Percentiles rank a stretch among this genome's conserved stretches.
Conservation (phyloP, 495 filamentous ascomycete genomes). For the Penicillium psychrofluorescens region DNA sequence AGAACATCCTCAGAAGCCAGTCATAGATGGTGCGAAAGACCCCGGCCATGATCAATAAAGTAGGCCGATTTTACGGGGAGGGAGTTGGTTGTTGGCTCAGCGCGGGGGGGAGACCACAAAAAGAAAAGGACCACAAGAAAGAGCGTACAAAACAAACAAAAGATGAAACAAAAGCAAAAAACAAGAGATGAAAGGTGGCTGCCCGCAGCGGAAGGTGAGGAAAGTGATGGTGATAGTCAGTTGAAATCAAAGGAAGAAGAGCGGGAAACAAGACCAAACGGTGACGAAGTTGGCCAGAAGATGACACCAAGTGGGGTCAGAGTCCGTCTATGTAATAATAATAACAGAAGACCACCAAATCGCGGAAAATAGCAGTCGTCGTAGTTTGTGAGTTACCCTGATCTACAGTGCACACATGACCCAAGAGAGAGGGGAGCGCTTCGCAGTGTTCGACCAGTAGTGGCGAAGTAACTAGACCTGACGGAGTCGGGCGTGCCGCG, state of each 20-base stretch:
- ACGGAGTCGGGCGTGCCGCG: too few species aligned
- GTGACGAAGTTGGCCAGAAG: too few species aligned
- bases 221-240: background rate
- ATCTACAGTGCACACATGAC: too few species aligned
- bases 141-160: background rate
- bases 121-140: too few species aligned
- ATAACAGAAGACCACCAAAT: too few species aligned
- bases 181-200: background rate
- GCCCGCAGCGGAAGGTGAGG: slow-evolving; percentile 1
- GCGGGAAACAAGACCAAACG: background rate
- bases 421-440: too few species aligned
- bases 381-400: too few species aligned
- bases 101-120: background rate
- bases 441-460: too few species aligned
- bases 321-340: too few species aligned
- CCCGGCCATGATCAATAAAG: slow-evolving; percentile 57
- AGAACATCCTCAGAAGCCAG: slow-evolving; percentile 96
- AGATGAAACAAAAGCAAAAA: background rate
- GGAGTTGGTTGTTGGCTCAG: background rate
- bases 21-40: slow-evolving; percentile 94
- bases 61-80: background rate
- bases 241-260: slow-evolving; percentile 3
- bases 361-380: too few species aligned
- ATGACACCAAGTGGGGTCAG: too few species aligned
- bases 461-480: too few species aligned